phyloP scores from a whole-genome alignment of 169 alveolate species.

The Cryptosporidium sp. region DNA sequence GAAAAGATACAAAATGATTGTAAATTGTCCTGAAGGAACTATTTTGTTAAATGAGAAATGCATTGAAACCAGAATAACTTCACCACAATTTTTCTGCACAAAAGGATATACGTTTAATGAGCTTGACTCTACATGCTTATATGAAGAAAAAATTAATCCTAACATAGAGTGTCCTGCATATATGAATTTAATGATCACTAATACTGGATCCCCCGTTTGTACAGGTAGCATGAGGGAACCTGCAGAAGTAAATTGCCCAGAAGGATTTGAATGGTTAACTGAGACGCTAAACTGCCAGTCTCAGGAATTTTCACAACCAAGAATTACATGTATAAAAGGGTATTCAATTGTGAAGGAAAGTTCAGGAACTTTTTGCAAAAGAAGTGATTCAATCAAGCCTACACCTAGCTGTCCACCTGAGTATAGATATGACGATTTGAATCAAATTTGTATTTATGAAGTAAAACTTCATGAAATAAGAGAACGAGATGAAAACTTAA shows the following conservation, averaged over 20 bases:
- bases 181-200: not conserved
- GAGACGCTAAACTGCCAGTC: constrained; percentile 39
- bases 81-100: constrained; percentile 29
- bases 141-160: constrained; percentile 23
- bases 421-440: constrained; percentile 54
- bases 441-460: constrained; percentile 52
- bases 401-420: constrained; percentile 76
- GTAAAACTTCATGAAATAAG: constrained; percentile 60
- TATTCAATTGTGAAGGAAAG: constrained; percentile 38
- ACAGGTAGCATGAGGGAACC: constrained; percentile 46
- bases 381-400: constrained; percentile 33
- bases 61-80: constrained; percentile 40
- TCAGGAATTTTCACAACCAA: constrained; percentile 63
- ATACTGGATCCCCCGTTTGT: constrained; percentile 55
- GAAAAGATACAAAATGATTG: constrained; percentile 65
- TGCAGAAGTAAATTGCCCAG: constrained; percentile 56
- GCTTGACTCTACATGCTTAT: constrained; percentile 13
- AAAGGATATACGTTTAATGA: constrained; percentile 54
- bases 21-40: constrained; percentile 67
- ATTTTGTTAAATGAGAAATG: constrained; percentile 56
- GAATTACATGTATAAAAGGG: constrained; percentile 42
- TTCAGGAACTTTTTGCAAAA: constrained; percentile 52
- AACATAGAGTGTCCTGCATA: constrained; percentile 62
- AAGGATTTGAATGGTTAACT: constrained; percentile 65
- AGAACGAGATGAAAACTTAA: constrained; percentile 40